Percentiles rank a stretch among this genome's conserved stretches.
Evolutionary conservation across 225 moss, liverwort and hornwort species (phyloP).

Genomic region (Antitrichia curtipendula): DNA sequence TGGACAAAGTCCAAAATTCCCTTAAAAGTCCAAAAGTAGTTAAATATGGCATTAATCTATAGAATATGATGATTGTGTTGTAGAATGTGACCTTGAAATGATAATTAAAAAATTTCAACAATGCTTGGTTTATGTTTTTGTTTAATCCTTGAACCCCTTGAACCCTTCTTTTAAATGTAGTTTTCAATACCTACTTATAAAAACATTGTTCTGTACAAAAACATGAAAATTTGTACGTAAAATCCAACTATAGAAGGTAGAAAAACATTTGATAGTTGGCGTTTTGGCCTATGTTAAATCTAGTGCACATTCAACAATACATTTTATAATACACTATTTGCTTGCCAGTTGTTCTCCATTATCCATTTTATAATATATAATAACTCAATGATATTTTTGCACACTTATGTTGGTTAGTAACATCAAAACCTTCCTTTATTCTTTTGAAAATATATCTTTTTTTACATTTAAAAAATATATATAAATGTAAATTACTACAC

Average conservation of each 20-base stretch:
- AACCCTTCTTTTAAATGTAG: neutral
- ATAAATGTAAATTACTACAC: neutral
- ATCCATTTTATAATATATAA: rapidly evolving
- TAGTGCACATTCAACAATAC: neutral
- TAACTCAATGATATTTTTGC: neutral
- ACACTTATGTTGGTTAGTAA: neutral
- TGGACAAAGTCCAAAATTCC: too few species aligned
- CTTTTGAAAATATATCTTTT: neutral
- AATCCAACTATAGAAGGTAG: rapidly evolving
- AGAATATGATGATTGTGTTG: neutral
- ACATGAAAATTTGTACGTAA: neutral
- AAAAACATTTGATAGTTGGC: neutral
- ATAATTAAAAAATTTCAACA: neutral
- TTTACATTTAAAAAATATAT: neutral
- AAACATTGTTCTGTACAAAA: neutral
- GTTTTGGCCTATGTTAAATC: neutral
- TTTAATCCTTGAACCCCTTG: neutral
- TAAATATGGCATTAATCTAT: too few species aligned
- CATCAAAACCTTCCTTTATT: neutral
- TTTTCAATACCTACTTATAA: neutral
- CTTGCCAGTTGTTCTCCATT: neutral
- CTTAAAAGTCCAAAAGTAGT: too few species aligned
- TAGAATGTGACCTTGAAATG: neutral
- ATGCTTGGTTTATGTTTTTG: neutral
- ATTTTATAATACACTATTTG: neutral